Evolutionary conservation across 257 asterid species (phyloP).

Genomic region (Capsicum rhomboideum): DNA sequence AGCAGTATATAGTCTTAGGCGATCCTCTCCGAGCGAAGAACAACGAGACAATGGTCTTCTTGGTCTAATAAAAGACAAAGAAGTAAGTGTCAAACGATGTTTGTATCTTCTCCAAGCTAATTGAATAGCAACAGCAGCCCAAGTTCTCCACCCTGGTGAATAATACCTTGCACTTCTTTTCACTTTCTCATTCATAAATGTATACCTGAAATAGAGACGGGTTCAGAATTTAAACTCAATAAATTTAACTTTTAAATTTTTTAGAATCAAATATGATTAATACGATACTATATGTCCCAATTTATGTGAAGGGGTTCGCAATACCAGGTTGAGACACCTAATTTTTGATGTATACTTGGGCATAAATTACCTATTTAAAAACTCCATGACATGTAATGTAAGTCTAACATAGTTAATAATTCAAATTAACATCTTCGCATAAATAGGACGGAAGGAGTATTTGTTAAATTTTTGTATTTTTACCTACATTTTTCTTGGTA

Average conservation of each 20-base stretch:
- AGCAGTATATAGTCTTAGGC: conserved; percentile 78
- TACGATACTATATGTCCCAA: not conserved
- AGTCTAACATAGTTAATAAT: not conserved
- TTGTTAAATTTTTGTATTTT: not conserved
- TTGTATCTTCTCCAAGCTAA: conserved; percentile 25
- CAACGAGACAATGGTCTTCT: conserved; percentile 74
- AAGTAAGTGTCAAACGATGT: conserved; percentile 67
- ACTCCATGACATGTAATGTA: not conserved
- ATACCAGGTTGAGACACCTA: not conserved
- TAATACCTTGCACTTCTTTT: conserved; percentile 26
- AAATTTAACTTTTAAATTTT: not conserved
- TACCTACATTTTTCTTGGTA: not conserved
- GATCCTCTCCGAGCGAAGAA: conserved; percentile 78
- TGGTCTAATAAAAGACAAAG: conserved; percentile 78
- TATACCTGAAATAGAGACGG: not conserved
- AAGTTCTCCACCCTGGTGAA: conserved; percentile 36
- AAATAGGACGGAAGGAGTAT: not conserved
- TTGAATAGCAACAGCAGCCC: conserved; percentile 35
- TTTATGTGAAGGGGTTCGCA: not conserved
- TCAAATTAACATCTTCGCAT: not conserved
- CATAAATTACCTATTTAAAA: not conserved
- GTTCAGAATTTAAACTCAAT: not conserved
- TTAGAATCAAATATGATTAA: not conserved
- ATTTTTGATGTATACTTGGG: not conserved
- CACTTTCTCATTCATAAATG: conserved; percentile 18